Base-by-base conservation (phyloP, 1,284 basidiomycete genomes). In the Trametes polyzona region DNA sequence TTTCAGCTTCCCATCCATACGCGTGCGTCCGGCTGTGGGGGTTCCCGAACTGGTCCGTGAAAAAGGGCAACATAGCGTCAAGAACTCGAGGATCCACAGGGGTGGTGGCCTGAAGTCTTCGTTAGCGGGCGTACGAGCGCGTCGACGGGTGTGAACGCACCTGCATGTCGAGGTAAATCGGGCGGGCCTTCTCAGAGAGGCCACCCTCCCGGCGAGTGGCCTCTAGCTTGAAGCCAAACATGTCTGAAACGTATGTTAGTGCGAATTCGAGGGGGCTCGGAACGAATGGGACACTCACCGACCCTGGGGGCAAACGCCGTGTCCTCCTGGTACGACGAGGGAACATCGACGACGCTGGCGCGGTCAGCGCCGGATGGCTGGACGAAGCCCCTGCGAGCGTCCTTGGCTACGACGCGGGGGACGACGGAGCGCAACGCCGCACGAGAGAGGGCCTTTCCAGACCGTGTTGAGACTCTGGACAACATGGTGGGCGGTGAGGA, bases 1-100 rank as follows among this genome's bases (percentile, higher is more conserved):
- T 83, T 71, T 99, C 97, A 6, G 96, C 94, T 75, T 99, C 97
- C 97, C 97, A 99, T 6, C 97, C 97, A 74, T 98, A 99, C 0
- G 96, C 95, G 74, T 99, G 97, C 27, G 97, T 99, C 58, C 96
- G 87, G 69, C 93, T 96, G 71, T 99, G 97, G 9, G 97, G 97
- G 76, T 99, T 99, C 7, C 97, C 97, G 70, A 92, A 99, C 73
- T 96, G 94, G 74, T 99, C 95, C 14, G 96, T 97, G 66, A 96
- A 79, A 74, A 86, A 98, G 0, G 97, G 97, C 52, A 99, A 80
- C 96, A 99, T 99, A 26, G 92, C 88, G 74, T 99, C 97, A 56
- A 99, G 82, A 4, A 99, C 97, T 57, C 97, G 88, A 27, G 97
- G 97, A 73, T 99, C 97, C 59, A 98, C 88, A 17, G 97, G 97